Evolutionary conservation across 805 yeast genomes (phyloP), one percentile per base, ranked within the genome.

Genomic region (Yarrowia sp.): DNA sequence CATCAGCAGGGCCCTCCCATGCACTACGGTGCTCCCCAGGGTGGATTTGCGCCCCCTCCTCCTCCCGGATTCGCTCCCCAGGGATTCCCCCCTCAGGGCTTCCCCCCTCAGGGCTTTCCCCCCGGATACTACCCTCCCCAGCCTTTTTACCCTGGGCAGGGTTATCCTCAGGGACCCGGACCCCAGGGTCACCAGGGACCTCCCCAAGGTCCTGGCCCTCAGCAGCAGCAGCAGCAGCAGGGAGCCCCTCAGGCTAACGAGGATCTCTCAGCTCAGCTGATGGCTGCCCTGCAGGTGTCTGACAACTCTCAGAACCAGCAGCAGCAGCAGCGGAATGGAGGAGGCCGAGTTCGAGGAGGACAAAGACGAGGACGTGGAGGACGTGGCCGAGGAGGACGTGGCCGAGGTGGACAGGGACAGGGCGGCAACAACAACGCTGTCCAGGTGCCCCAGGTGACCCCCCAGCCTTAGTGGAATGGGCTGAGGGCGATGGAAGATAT

Each of bases 201-300:
- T 15, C 46, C 61, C 12, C 58, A 52, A 3, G 36, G n/a, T 2
- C 32, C 32, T 2, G 32, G 32, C 32, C 32, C 32, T 26, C 32
- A 26, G 3, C 32, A 26, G 32, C 32, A 26, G 32, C 32, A 26
- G 32, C 32, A 26, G 32, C 32, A 26, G 32, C 32, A 26, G 32
- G 32, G 32, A 26, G 32, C 32, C 32, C 68, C 55, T 40, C 50
- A 70, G 11, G 68, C 40, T 11, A 49, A 70, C 41, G 74, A 65
- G 32, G 64, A 70, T 40, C 75, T 73, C 15, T 72, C 72, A 26
- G 71, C 71, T 11, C 73, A 72, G 36, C 56, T 74, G 48, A 69
- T 73, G 75, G 72, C 74, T 19, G 70, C 69, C 11, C 69, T 74
- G 45, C 69, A 71, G 67, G 70, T 71, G 3, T 59, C 65, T 59